Percentiles rank a stretch among this genome's conserved stretches.
These are phyloP conservation scores for Mortierella hygrophila DNA, from an alignment of 192 early-diverging fungal species.

Conservation along the genomic window DNA sequence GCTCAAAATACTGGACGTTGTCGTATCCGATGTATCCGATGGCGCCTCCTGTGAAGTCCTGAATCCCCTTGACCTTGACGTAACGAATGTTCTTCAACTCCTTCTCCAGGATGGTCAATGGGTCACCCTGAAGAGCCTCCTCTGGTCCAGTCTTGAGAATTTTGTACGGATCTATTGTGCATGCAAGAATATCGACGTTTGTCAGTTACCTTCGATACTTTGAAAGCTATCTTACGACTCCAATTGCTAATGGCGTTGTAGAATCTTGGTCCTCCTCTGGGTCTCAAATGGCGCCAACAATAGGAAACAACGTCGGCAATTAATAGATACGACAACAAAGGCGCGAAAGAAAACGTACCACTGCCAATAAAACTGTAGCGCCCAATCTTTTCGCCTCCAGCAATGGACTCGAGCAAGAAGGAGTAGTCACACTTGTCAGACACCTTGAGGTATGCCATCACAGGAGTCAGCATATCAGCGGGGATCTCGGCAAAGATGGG, in stretches of 20 bases:
- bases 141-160: conserved; percentile 82
- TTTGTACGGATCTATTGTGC: conserved; percentile 85
- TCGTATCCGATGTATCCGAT: conserved; percentile 98
- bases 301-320: not conserved
- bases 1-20: conserved; percentile 98
- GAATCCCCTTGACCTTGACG: conserved; percentile 86
- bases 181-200: not conserved
- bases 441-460: conserved; percentile 94
- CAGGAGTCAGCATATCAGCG: conserved; percentile 95
- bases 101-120: conserved; percentile 86
- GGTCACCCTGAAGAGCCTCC: conserved; percentile 85
- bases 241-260: not conserved
- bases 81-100: conserved; percentile 83
- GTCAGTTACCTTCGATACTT: not conserved
- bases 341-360: conserved; percentile 55
- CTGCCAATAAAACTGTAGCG: conserved; percentile 97
- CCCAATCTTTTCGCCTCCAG: conserved; percentile 94
- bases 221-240: not conserved
- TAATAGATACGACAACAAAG: not conserved
- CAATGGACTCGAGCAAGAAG: conserved; percentile 95
- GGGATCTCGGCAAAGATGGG: conserved; percentile 91
- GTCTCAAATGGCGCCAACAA: not conserved
- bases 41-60: conserved; percentile 93
- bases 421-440: conserved; percentile 85
- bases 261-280: not conserved